A percentile compares a stretch with the other conserved stretches of the same genome.
Conservation (phyloP, 2,329 filamentous ascomycete genomes). For the Ceratocystis smalleyi region DNA sequence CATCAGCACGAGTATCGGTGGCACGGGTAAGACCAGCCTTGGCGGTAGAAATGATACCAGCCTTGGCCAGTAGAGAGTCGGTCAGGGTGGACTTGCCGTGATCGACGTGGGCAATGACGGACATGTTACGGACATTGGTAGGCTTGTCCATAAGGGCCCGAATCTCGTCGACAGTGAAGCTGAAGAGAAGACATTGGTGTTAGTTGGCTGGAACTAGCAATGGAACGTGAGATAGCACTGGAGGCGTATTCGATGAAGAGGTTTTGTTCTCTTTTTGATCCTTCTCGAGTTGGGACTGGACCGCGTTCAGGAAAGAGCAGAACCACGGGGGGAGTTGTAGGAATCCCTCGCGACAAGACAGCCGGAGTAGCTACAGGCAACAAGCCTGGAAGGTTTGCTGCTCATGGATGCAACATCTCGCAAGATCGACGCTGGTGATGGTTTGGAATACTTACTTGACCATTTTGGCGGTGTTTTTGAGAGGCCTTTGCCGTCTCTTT, state of each 20-base stretch:
- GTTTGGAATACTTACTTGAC: constrained; percentile 69
- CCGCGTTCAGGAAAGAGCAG: neutral
- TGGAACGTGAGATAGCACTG: constrained; percentile 23
- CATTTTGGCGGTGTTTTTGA: constrained; percentile 80
- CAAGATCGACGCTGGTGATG: neutral
- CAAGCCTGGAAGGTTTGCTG: neutral
- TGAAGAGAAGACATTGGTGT: constrained; percentile 34
- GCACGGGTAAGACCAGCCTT: constrained; percentile 94
- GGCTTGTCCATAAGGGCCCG: constrained; percentile 65
- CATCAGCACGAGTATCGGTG: constrained; percentile 91
- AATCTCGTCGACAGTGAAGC: constrained; percentile 97
- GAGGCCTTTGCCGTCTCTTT: constrained; percentile 14
- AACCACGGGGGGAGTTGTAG: neutral
- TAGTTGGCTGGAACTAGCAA: constrained; percentile 23
- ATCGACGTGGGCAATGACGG: constrained; percentile 99
- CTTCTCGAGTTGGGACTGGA: neutral
- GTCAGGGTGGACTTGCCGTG: constrained; percentile 99
- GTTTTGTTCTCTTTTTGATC: constrained; percentile 2
- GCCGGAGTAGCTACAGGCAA: neutral
- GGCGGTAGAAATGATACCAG: constrained; percentile 96
- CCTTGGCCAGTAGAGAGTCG: constrained; percentile 97
- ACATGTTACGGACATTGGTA: constrained; percentile 81
- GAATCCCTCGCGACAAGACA: neutral
- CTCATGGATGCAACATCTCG: neutral
- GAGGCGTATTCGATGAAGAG: neutral